Percentiles rank a stretch among this genome's conserved stretches.
These are phyloP conservation scores for Lactifluus rugatus DNA, from an alignment of 768 basidiomycete species.

Conservation along the genomic window DNA sequence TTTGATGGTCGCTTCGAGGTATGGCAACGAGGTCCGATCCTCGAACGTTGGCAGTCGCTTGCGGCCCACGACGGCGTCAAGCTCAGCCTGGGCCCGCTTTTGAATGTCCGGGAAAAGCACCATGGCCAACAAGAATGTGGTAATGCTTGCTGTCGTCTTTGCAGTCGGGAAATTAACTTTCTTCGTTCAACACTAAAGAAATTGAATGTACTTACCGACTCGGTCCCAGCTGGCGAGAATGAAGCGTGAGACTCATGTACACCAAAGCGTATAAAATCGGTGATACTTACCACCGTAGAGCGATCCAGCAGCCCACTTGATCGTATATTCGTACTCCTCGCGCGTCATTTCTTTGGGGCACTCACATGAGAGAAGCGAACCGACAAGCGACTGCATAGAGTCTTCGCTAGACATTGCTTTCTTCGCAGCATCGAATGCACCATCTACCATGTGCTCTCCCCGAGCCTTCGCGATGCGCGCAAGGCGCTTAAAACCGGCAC, in stretches of 20 bases:
- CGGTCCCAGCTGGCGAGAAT: slow-evolving; percentile 4
- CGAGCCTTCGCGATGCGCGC: slow-evolving; percentile 15
- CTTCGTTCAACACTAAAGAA: not conserved
- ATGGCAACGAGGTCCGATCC: slow-evolving; percentile 12
- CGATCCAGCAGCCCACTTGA: slow-evolving; percentile 20
- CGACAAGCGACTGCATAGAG: slow-evolving; percentile 16
- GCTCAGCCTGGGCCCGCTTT: slow-evolving; percentile 11
- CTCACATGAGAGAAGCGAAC: slow-evolving; percentile 10
- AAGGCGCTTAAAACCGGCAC: slow-evolving; percentile 20
- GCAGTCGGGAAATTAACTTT: not conserved
- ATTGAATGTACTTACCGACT: slow-evolving; percentile 6
- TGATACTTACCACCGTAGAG: slow-evolving; percentile 17
- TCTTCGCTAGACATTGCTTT: slow-evolving; percentile 14
- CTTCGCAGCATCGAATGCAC: slow-evolving; percentile 15
- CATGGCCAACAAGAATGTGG: slow-evolving; percentile 18
- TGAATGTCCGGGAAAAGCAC: slow-evolving; percentile 18
- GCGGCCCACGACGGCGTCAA: slow-evolving; percentile 16
- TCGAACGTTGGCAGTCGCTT: slow-evolving; percentile 16
- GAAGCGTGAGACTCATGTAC: not conserved
- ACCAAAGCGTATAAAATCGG: not conserved
- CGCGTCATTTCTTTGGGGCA: slow-evolving; percentile 17
- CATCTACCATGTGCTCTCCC: slow-evolving; percentile 16
- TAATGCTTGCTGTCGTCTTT: slow-evolving; percentile 13
- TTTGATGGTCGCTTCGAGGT: slow-evolving; percentile 19
- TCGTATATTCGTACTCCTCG: slow-evolving; percentile 17